Base-by-base conservation (phyloP, 2,329 filamentous ascomycete species). In the Penicillium sclerotiorum region DNA sequence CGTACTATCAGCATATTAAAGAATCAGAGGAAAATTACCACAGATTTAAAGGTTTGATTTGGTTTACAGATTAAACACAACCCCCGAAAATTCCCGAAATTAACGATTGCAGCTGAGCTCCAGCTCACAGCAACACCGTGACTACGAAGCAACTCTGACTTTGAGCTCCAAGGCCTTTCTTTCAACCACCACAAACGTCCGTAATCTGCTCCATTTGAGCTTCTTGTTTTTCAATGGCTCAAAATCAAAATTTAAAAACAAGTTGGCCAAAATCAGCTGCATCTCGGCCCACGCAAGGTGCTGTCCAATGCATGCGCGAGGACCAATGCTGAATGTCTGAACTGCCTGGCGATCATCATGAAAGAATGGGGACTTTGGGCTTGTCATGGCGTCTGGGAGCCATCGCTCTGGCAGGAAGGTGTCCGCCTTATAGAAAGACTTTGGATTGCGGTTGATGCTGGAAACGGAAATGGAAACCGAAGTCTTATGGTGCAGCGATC, bases 371-470 rank as follows among this genome's bases (percentile, higher is more conserved):
- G 35, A 17, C 12, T 27, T 21, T 13, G 23, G 20, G 17, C 20
- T 18, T 9, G 18, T 41, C 18, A 30, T 18, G 15, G 38, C n/a
- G 4, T 46, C 28, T 5, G 37, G 37, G 7, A 50, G 27, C 48
- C 48, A 50, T 28, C 48, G 42, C 12, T 50, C 42, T 11, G 48
- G 48, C 8, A 42, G 32, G n/a, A 50, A 50, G 5, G 21, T 20
- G 5, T 39, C 17, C 6, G 48, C 33, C 3, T 42, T 9, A 5
- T 15, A 13, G 25, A 50, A 50, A 11, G 22, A 36, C 25, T 35
- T 8, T 4, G 41, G 21, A 21, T 30, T 12, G 1, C 25, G 21
- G 12, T 17, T 42, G 2, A 38, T 21, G 11, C 21, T 37, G 17
- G 11, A 43, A 12, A 13, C 40, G 20, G 18, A 27, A 20, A 43